Conservation (phyloP, 1,284 basidiomycete genomes). For the Anthracocystis walkeri region DNA sequence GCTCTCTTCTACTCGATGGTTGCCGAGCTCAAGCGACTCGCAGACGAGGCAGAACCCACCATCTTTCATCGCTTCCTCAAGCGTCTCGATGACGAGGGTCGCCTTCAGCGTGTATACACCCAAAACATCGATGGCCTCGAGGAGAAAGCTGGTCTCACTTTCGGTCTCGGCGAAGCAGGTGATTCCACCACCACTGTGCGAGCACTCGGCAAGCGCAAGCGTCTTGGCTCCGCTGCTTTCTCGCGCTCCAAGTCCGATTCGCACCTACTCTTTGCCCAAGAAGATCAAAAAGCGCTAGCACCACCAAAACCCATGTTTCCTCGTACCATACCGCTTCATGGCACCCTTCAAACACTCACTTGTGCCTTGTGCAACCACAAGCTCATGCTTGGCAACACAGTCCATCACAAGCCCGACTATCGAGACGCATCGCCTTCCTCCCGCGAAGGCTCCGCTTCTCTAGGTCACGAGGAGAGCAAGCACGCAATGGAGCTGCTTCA, state of each 20-base stretch:
- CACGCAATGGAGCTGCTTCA: constrained; percentile 57
- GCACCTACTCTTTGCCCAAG: constrained; percentile 52
- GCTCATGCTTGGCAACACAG: constrained; percentile 48
- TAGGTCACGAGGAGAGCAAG: constrained; percentile 43
- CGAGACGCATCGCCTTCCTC: constrained; percentile 25
- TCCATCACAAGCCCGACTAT: constrained; percentile 25
- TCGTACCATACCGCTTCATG: constrained; percentile 89
- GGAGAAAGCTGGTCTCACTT: constrained; percentile 77
- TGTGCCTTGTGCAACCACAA: constrained; percentile 83
- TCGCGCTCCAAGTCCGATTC: constrained; percentile 61
- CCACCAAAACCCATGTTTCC: constrained; percentile 70
- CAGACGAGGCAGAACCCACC: constrained; percentile 83
- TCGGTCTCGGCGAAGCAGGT: constrained; percentile 70
- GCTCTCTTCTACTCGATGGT: constrained; percentile 92
- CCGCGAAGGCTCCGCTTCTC: constrained; percentile 37
- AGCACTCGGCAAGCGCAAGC: constrained; percentile 57
- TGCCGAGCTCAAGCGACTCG: constrained; percentile 84
- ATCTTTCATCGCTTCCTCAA: constrained; percentile 89
- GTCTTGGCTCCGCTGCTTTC: constrained; percentile 23
- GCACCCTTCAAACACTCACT: constrained; percentile 82
- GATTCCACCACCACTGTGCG: constrained; percentile 52
- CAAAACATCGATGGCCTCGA: constrained; percentile 96
- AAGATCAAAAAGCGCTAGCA: constrained; percentile 71
- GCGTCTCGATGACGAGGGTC: constrained; percentile 83
- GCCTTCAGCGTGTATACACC: constrained; percentile 88